A percentile compares a stretch with the other conserved stretches of the same genome.
Conservation (phyloP, 805 yeast species). For the Candida fluviatilis region DNA sequence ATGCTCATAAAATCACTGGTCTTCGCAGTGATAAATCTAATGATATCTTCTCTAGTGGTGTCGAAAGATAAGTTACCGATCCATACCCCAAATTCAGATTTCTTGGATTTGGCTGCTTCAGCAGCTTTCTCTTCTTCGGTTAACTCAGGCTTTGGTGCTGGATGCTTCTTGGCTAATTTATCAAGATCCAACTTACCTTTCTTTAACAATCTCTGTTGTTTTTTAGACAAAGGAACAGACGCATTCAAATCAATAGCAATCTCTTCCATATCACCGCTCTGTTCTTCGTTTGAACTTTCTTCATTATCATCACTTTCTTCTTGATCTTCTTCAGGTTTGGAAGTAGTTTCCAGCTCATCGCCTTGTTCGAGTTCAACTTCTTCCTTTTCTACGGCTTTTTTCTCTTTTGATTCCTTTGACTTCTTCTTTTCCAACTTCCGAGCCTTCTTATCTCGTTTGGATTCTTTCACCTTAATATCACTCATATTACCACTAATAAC, state of each 20-base stretch:
- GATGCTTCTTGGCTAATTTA: constrained; percentile 42
- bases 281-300: constrained; percentile 13
- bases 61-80: constrained; percentile 88
- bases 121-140: constrained; percentile 27
- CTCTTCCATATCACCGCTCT: constrained; percentile 36
- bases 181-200: constrained; percentile 71
- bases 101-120: constrained; percentile 27
- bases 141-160: constrained; percentile 35
- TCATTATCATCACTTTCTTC: constrained; percentile 8
- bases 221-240: constrained; percentile 82
- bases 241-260: constrained; percentile 65
- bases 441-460: constrained; percentile 19
- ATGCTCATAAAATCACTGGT: constrained; percentile 31
- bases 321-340: constrained; percentile 5
- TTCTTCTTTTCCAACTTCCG: constrained; percentile 17
- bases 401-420: constrained; percentile 13
- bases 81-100: constrained; percentile 79
- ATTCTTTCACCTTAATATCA: constrained; percentile 1
- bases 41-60: constrained; percentile 70
- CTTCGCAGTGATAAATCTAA: constrained; percentile 58
- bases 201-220: constrained; percentile 82
- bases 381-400: constrained; percentile 18
- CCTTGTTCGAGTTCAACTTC: constrained; percentile 29
- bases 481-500: not conserved
- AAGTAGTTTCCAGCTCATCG: constrained; percentile 17